phyloP scores from a whole-genome alignment of 2,329 filamentous ascomycete genomes.

The Erysiphe pulchra region DNA sequence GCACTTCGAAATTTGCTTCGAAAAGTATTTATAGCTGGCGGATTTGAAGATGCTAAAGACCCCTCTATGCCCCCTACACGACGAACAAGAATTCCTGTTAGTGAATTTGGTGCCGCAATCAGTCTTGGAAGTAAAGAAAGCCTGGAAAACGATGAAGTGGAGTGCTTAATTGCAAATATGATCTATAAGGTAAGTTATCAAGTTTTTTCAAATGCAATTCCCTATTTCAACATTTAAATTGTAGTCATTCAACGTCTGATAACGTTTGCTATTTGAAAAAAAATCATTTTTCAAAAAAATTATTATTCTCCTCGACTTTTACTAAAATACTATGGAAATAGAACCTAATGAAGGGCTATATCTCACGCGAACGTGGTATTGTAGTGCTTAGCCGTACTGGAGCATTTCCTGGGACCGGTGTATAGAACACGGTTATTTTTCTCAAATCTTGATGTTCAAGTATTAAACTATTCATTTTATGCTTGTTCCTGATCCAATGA shows the following conservation, averaged over 20 bases:
- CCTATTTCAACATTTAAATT: neutral
- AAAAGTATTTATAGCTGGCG: conserved; percentile 70
- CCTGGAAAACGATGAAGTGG: conserved; percentile 75
- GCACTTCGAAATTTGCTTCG: conserved; percentile 74
- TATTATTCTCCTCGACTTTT: neutral
- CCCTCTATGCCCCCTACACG: conserved; percentile 33
- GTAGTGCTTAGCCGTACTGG: conserved; percentile 83
- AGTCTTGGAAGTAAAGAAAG: conserved; percentile 40
- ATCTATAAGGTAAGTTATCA: conserved; percentile 63
- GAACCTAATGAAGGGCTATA: conserved; percentile 76
- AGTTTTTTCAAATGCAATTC: neutral
- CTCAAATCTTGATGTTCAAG: no score
- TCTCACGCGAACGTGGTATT: conserved; percentile 67
- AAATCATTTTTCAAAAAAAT: neutral
- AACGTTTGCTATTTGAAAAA: neutral
- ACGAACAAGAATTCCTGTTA: conserved; percentile 54
- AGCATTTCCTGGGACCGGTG: conserved; percentile 76
- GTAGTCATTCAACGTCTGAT: neutral
- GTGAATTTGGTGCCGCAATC: conserved; percentile 67
- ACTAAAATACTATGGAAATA: conserved; percentile 1
- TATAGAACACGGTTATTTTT: conserved; percentile 16
- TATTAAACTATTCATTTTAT: no score
- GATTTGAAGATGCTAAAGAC: conserved; percentile 55
- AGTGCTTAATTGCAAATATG: conserved; percentile 84
- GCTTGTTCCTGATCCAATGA: no score